phyloP scores from a whole-genome alignment of 2,329 filamentous ascomycete species.

The Diaporthe velutina region DNA sequence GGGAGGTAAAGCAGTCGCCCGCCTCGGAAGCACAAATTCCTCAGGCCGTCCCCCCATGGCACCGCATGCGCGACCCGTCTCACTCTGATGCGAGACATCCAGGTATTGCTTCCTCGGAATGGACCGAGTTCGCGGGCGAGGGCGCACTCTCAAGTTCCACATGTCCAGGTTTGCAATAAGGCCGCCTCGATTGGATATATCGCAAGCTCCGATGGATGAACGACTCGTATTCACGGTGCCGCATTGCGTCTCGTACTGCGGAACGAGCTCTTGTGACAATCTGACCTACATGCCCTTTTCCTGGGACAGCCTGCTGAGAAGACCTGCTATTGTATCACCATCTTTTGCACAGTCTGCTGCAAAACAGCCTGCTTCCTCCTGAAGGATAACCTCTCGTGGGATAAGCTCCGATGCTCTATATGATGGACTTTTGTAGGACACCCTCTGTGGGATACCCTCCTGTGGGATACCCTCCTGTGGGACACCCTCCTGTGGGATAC shows the following conservation, averaged over 20 bases:
- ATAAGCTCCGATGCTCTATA: background rate
- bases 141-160: background rate
- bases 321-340: background rate
- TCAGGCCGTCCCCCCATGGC: slow-evolving; percentile 27
- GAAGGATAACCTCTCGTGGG: background rate
- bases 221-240: background rate
- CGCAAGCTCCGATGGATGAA: background rate
- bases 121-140: slow-evolving; percentile 10
- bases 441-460: no score
- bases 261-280: background rate
- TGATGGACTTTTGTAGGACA: no score
- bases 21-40: slow-evolving; percentile 9
- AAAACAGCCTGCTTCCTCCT: background rate
- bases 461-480: no score
- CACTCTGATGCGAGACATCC: slow-evolving; percentile 28
- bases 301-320: background rate
- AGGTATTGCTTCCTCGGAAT: slow-evolving; percentile 13
- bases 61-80: slow-evolving; percentile 28
- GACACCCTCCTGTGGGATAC: no score
- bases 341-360: no score
- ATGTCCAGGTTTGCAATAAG: background rate
- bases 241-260: background rate
- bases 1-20: slow-evolving; percentile 17
- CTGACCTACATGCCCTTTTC: no score
- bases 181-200: background rate